Evolutionary conservation across 192 early-diverging fungal species (phyloP), one percentile per base, ranked within the genome.

Genomic region (Coemansia asiatica): DNA sequence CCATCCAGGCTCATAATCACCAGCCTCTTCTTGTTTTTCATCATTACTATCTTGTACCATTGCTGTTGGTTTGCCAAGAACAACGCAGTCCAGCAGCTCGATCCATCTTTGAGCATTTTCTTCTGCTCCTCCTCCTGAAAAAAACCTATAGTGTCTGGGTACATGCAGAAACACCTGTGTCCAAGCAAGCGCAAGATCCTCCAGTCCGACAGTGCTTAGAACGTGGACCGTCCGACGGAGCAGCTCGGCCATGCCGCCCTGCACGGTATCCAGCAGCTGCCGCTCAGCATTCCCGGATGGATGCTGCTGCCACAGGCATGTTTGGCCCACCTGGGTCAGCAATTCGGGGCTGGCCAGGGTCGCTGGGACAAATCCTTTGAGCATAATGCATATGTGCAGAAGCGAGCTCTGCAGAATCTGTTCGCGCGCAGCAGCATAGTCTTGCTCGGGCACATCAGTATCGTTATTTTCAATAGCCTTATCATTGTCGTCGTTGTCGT

Each of bases 161-260:
- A 73, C 63, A 3, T 23, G 58, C 33, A 79, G 31, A n/a, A 66
- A 61, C 71, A 40, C 67, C 16, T 79, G 67, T 29, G 69, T 40
- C 70, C 70, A 73, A 15, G 6, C 46, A 18, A 79, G 19, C 23
- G 76, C 76, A 4, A 19, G n/a, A 3, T 48, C 50, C 2, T 58
- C 62, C 55, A 73, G 40, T 2, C 76, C 71, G 1, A 68, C 62
- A 3, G 62, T 64, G 3, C 48, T n/a, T 19, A 72, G 23, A 2
- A 56, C 38, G 18, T 69, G 67, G 5, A 66, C 63, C 13, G 61
- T 58, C 19, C 67, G 62, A 9, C 63, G 56, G 35, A 79, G 25
- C 53, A 79, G 63, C 67, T 66, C 71, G 46, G 46, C 36, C 19
- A 26, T 53, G 21, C 21, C 50, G 50, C 50, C 57, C 31, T 9